phyloP scores from a whole-genome alignment of 2,329 filamentous ascomycete species.

The Calonectria pteridis region DNA sequence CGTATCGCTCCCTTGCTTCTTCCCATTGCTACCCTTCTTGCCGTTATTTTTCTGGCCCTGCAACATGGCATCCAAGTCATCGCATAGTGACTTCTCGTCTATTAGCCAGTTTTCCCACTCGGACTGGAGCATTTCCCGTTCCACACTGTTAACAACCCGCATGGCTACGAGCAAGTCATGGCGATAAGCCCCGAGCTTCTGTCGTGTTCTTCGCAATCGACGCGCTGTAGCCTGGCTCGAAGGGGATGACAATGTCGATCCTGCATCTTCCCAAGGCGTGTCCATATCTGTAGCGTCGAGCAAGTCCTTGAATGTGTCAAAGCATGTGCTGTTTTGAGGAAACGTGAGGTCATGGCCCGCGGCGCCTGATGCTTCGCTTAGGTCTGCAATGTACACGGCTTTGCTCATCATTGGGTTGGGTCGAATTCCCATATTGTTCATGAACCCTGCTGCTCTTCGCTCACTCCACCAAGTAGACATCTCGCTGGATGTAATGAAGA shows the following conservation, averaged over 20 bases:
- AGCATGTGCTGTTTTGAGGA: slow-evolving; percentile 67
- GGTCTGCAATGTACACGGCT: slow-evolving; percentile 84
- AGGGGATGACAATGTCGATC: slow-evolving; percentile 59
- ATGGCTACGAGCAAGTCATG: slow-evolving; percentile 93
- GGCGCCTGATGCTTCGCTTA: slow-evolving; percentile 72
- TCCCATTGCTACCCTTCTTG: slow-evolving; percentile 30
- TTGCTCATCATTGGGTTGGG: slow-evolving; percentile 87
- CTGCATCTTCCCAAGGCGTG: slow-evolving; percentile 66
- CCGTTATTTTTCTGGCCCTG: slow-evolving; percentile 35
- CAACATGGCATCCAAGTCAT: slow-evolving; percentile 66
- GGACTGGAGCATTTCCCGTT: slow-evolving; percentile 84
- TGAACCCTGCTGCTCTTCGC: slow-evolving; percentile 82
- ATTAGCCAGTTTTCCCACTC: slow-evolving; percentile 96
- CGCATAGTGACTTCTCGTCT: slow-evolving; percentile 83
- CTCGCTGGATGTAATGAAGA: slow-evolving; percentile 80
- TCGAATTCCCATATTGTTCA: slow-evolving; percentile 83
- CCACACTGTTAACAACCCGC: slow-evolving; percentile 89
- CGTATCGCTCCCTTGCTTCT: slow-evolving; percentile 38
- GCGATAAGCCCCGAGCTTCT: slow-evolving; percentile 84
- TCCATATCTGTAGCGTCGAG: slow-evolving; percentile 70
- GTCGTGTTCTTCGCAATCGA: slow-evolving; percentile 82
- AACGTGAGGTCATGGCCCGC: slow-evolving; percentile 48
- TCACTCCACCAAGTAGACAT: slow-evolving; percentile 87
- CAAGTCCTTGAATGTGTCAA: slow-evolving; percentile 71
- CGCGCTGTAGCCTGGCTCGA: slow-evolving; percentile 68